Base-by-base conservation (phyloP, 805 yeast species). In the Hanseniaspora vineae region DNA sequence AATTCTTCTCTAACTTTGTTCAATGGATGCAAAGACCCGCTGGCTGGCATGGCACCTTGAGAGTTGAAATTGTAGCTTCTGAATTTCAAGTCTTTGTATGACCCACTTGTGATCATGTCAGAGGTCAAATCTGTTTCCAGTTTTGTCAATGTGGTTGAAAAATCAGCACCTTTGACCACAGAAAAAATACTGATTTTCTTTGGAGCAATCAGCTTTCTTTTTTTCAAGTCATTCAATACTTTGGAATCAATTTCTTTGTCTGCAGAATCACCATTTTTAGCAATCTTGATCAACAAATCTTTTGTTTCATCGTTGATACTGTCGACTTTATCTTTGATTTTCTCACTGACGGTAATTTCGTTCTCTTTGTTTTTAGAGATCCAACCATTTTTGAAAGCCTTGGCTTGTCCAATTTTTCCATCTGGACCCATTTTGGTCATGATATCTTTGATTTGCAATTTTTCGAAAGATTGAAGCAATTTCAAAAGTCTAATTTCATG, bases 321-420 rank as follows among this genome's bases (percentile, higher is more conserved):
- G 1, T 17, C 23, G 35, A 88, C 87, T 48, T 72, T 64, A 14
- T 62, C 56, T 44, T 71, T 66, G 32, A 81, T 71, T 53, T 78
- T 67, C 1, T 63, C 68, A 46, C 61, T 77, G 31, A 84, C 63
- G 45, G 85, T 76, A 56, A 90, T 75, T 51, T 61, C 66, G 58
- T 74, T 78, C 56, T 84, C 95, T 49, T 90, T 94, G 50, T 82
- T 84, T 65, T 94, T 92, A 53, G 76, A 69, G 58, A 92, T 81
- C 99, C 99, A 92, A 40, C 95, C 94, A 65, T 89, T 89, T 67
- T 88, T 90, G 76, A 92, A 94, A 15, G 97, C 99, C 59, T 89
- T 81, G 56, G 95, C 95, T 70, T 92, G 98, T 53, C 98, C 99
- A 54, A 90, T 75, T 57, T 81, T 81, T 52, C 97, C 97, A 50